Base-by-base conservation (phyloP, 169 alveolate species). In the Plasmodium sp. region DNA sequence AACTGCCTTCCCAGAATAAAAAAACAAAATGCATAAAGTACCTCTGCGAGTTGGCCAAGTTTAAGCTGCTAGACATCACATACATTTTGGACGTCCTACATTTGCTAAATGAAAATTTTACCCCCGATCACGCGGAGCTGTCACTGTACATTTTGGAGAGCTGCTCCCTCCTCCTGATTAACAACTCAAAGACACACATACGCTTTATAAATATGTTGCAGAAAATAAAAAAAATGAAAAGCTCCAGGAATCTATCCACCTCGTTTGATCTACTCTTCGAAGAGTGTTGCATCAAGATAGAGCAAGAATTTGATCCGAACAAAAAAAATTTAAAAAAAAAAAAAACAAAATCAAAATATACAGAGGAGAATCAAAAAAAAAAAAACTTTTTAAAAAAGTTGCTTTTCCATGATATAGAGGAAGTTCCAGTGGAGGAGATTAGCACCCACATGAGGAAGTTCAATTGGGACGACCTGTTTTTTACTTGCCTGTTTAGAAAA, bases 381-480 rank as follows among this genome's bases (percentile, higher is more conserved):
- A 88, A 88, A 88, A 79, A 18, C 58, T 88, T 88, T 48, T 62
- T 88, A 79, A 88, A 88, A 88, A 88, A 81, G 45, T 51, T 88
- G 22, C 45, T 88, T 27, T 77, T 56, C 67, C 27, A 77, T 79
- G 94, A 88, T 45, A 79, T 88, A 3, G 83, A 80, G 41, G 18
- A n/a, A 18, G 58, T 1, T 18, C 14, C 62, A 4, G 41, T 43
- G 0, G 94, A 88, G 5, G 71, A 33, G 22, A 48, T 88, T 2
- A 79, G 91, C 58, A 58, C 16, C 58, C 81, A 79, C 72, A 88
- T 88, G 71, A 77, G 94, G 67, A 88, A 80, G 72, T 88, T 54
- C 43, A 67, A 88, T 41, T 88, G 94, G 94, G 51, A 88, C 43
- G 90, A 88, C n/a, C 41, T 33, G 7, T 88, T 88, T 45, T 31